Evolutionary conservation across 768 basidiomycete genomes (phyloP).

Genomic region (Candolleomyces aberdarensis): DNA sequence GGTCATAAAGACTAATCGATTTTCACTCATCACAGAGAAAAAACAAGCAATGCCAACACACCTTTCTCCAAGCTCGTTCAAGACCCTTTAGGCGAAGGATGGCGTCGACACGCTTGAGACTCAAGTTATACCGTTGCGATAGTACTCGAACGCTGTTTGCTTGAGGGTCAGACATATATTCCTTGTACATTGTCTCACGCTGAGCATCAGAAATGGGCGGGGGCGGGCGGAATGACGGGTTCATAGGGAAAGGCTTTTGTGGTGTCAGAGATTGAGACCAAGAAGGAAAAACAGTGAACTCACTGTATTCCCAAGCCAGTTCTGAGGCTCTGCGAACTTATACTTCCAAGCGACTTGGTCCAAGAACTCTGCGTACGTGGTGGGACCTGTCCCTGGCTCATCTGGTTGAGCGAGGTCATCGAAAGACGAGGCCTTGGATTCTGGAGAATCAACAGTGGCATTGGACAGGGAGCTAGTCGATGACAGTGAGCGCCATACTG

Average conservation of each 20-base stretch:
- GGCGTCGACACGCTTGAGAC: constrained; percentile 79
- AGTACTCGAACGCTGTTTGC: constrained; percentile 56
- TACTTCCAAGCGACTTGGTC: constrained; percentile 38
- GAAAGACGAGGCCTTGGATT: constrained; percentile 3
- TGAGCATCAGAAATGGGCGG: constrained; percentile 65
- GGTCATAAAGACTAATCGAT: constrained; percentile 97
- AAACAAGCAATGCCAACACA: constrained; percentile 30
- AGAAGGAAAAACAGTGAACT: constrained; percentile 42
- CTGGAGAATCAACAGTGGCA: constrained; percentile 16
- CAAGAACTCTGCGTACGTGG: constrained; percentile 40
- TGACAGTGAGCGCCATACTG: constrained; percentile 15
- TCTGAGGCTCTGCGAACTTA: constrained; percentile 44
- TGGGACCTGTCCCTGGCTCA: background rate
- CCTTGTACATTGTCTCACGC: constrained; percentile 54
- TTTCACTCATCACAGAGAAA: constrained; percentile 50
- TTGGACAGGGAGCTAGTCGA: constrained; percentile 25
- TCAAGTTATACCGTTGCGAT: constrained; percentile 59
- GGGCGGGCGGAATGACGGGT: constrained; percentile 80
- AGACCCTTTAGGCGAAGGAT: constrained; percentile 80
- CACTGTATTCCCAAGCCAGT: constrained; percentile 60
- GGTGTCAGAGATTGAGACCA: constrained; percentile 7
- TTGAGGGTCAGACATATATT: constrained; percentile 58
- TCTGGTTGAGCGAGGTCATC: constrained; percentile 14
- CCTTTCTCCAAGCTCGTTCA: constrained; percentile 71
- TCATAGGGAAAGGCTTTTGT: constrained; percentile 79